Evolutionary conservation across 176 grass and related monocot genomes (phyloP).

Genomic region (Poa annua): DNA sequence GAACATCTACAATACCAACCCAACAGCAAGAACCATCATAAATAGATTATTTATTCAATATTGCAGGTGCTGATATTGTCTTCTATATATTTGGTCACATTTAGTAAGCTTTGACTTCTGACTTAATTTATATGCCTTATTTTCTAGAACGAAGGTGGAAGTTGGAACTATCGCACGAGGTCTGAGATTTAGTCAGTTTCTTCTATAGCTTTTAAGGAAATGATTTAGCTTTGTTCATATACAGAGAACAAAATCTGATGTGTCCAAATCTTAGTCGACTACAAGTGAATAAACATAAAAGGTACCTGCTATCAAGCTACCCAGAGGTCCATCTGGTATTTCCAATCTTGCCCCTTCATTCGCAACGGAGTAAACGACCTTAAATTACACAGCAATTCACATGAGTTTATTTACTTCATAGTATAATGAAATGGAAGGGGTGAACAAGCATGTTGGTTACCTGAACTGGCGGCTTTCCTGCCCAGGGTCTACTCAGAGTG

Average conservation of each 20-base stretch:
- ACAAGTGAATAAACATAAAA: conserved; percentile 21
- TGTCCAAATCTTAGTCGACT: conserved; percentile 7
- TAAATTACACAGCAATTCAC: conserved; percentile 26
- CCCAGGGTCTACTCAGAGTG: conserved; percentile 89
- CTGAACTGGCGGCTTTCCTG: conserved; percentile 85
- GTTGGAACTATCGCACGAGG: background rate
- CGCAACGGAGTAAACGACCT: conserved; percentile 95
- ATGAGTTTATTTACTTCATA: conserved; percentile 21
- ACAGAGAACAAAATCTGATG: background rate
- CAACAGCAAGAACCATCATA: too few species aligned
- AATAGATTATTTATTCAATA: too few species aligned
- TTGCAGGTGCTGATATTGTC: too few species aligned
- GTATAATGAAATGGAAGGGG: background rate
- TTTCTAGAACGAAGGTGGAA: background rate
- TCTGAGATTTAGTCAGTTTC: conserved; percentile 13
- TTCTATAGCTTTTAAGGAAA: conserved; percentile 1
- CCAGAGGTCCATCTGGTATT: conserved; percentile 92
- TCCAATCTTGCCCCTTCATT: conserved; percentile 87
- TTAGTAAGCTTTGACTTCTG: too few species aligned
- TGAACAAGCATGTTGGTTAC: conserved; percentile 47
- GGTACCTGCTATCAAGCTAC: conserved; percentile 88
- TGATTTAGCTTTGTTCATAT: background rate
- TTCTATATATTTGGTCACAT: too few species aligned
- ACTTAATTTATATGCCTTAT: too few species aligned
- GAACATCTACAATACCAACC: too few species aligned